Evolutionary conservation across 2,329 filamentous ascomycete species (phyloP), one percentile per base, ranked within the genome.

Genomic region (Colletotrichum limetticola): DNA sequence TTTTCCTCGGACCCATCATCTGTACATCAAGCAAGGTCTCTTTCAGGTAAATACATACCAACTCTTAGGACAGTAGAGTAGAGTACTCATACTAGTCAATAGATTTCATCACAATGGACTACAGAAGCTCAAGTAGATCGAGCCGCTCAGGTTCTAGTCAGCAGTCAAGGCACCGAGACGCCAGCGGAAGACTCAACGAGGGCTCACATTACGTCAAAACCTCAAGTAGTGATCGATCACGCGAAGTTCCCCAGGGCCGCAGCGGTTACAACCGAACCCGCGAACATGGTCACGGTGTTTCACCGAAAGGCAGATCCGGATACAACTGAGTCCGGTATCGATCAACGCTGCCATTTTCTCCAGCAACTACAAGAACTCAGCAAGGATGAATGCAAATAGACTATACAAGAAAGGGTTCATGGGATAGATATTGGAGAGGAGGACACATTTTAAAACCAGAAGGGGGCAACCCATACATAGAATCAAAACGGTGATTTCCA

Each of bases 261-360:
- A 73, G 71, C 49, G 66, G 71, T 1, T 73, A 73, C 60, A 73
- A 73, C 30, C 32, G 71, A 7, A 56, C 37, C 19, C 70, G 70
- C 8, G 70, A 70, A 9, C 59, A 65, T n/a, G 35, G 37, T 9
- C 53, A 65, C 30, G 35, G 37, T 1, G 11, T 49, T 9, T 46
- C 70, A 26, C 28, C 66, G 28, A 73, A 66, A 14, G 71, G 71
- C 14, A 64, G 71, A 0, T 73, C 71, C 35, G 71, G 71, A n/a
- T 71, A 73, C 26, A 73, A 71, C 35, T 73, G 52, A 53, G 9
- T 4, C 3, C 52, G n/a, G 6, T 2, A 19, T 1, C 14, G 12
- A 19, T 49, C 9, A n/a, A 16, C 30, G 8, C 5, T 4, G 6
- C 5, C 32, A n/a, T 42, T 42, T 42, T 42, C 5, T 42, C 14